These are phyloP conservation scores for Fusarium sp. DNA, from an alignment of 2,329 filamentous ascomycete genomes.

Conservation along the genomic window DNA sequence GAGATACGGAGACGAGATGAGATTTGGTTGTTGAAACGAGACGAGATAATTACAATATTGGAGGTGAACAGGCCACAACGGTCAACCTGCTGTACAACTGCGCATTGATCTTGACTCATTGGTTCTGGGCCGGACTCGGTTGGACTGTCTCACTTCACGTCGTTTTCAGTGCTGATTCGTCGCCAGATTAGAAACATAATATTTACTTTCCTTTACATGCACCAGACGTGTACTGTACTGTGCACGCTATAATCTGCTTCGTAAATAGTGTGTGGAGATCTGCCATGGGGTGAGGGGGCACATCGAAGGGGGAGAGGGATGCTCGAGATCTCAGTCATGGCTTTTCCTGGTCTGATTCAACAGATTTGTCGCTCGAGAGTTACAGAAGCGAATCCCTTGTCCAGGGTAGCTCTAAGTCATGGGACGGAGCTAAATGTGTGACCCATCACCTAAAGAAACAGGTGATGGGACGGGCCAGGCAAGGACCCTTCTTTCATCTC, in stretches of 20 bases:
- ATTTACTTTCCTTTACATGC: constrained; percentile 25
- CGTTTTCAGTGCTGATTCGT: constrained; percentile 15
- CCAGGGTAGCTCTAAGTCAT: constrained; percentile 36
- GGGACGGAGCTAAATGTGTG: constrained; percentile 27
- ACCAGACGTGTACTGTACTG: background rate
- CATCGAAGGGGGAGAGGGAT: background rate
- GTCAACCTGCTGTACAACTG: constrained; percentile 11
- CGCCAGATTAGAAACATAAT: constrained; percentile 25
- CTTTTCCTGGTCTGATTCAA: constrained; percentile 23
- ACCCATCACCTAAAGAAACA: constrained; percentile 32
- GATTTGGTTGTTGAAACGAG: constrained; percentile 5
- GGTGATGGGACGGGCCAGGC: constrained; percentile 22
- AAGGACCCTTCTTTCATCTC: constrained; percentile 25
- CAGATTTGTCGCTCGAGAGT: constrained; percentile 11
- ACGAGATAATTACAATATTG: background rate
- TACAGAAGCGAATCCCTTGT: constrained; percentile 11
- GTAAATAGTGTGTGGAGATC: constrained; percentile 15
- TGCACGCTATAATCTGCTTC: background rate
- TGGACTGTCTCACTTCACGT: constrained; percentile 28
- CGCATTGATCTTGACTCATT: constrained; percentile 13
- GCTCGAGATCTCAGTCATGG: constrained; percentile 11
- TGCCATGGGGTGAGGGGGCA: background rate
- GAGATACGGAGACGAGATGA: constrained; percentile 27
- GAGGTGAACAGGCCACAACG: constrained; percentile 1
- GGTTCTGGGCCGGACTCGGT: constrained; percentile 2